Evolutionary conservation across 495 filamentous ascomycete genomes (phyloP).

Genomic region (Penicillium bialowiezense): DNA sequence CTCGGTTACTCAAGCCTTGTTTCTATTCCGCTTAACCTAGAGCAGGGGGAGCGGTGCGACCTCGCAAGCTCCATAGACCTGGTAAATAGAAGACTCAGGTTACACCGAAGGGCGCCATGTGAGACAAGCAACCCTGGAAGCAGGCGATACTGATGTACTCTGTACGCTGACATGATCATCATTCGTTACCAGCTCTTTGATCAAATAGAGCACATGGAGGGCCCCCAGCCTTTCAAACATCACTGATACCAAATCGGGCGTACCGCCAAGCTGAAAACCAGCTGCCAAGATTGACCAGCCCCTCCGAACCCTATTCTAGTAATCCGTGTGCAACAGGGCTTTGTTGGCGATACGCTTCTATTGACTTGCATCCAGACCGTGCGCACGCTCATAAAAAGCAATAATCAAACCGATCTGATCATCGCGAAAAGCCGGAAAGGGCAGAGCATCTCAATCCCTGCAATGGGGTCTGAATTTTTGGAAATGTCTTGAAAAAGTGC

Average conservation of each 20-base stretch:
- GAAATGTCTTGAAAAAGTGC: no score
- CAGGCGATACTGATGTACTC: conserved; percentile 14
- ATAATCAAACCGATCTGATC: neutral
- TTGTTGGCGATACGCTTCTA: conserved; percentile 44
- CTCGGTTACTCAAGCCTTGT: neutral
- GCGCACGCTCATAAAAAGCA: conserved; percentile 8
- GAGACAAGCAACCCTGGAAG: conserved; percentile 39
- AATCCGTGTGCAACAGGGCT: conserved; percentile 18
- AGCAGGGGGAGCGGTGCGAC: conserved; percentile 13
- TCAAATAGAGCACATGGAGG: conserved; percentile 6
- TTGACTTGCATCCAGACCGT: conserved; percentile 22
- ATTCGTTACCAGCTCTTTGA: neutral
- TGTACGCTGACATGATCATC: conserved; percentile 1
- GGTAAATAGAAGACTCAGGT: conserved; percentile 18
- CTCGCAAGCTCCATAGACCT: conserved; percentile 15
- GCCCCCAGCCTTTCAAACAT: conserved; percentile 3
- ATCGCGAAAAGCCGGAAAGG: no score
- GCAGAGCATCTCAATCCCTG: no score
- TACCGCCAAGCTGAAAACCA: conserved; percentile 20
- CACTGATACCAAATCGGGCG: conserved; percentile 6
- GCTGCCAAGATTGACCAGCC: conserved; percentile 23
- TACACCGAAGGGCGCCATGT: no score
- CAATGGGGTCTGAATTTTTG: no score
- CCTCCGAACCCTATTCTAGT: conserved; percentile 23
- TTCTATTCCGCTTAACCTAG: neutral